A percentile compares a stretch with the other conserved stretches of the same genome.
Evolutionary conservation across 257 asterid species (phyloP).

Genomic region (Solanum chaucha): DNA sequence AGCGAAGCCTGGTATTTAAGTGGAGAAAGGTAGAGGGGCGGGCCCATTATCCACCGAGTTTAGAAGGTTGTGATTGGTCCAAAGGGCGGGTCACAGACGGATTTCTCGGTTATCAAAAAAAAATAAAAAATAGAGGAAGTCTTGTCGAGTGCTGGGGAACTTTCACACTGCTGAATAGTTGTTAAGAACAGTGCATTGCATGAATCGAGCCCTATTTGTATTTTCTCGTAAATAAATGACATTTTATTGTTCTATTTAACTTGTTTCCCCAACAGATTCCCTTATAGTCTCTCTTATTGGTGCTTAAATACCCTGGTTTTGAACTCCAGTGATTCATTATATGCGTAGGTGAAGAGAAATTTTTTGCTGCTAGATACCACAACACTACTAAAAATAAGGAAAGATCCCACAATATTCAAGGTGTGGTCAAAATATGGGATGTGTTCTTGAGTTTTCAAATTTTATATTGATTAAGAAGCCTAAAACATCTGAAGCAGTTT

Average conservation of each 20-base stretch:
- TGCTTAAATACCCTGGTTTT: neutral
- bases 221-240: neutral
- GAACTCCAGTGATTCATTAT: neutral
- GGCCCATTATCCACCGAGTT: too few relatives aligned
- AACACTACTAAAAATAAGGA: neutral
- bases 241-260: neutral
- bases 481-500: neutral
- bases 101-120: too few relatives aligned
- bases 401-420: neutral
- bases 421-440: neutral
- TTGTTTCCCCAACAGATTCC: neutral
- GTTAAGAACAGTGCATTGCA: neutral
- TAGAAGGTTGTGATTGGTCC: too few relatives aligned
- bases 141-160: neutral
- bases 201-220: neutral
- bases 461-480: neutral
- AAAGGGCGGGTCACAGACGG: too few relatives aligned
- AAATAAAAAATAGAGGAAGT: too few relatives aligned
- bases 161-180: neutral
- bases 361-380: neutral
- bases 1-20: too few relatives aligned
- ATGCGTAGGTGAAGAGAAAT: neutral
- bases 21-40: too few relatives aligned
- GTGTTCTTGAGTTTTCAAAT: neutral
- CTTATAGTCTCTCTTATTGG: neutral